A percentile compares a stretch with the other conserved stretches of the same genome.
These are phyloP conservation scores for Phycomyces nitens DNA, from an alignment of 192 early-diverging fungal species.

Conservation along the genomic window DNA sequence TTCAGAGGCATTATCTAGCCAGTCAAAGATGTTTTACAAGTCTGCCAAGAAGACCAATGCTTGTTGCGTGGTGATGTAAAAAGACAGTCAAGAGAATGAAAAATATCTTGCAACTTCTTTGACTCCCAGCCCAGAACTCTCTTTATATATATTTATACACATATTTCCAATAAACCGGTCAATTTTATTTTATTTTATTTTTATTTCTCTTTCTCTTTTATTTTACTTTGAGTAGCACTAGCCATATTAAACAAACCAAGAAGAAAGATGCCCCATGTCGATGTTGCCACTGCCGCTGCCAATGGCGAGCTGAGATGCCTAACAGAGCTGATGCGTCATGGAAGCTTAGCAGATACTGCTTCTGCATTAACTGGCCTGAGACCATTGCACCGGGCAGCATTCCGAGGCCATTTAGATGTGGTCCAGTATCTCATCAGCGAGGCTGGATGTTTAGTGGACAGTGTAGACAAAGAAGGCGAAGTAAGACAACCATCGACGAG, in stretches of 20 bases:
- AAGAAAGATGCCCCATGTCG: no score
- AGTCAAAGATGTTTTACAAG: slow-evolving; percentile 96
- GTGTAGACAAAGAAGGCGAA: slow-evolving; percentile 60
- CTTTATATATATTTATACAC: no score
- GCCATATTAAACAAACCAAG: no score
- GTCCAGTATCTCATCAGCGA: slow-evolving; percentile 51
- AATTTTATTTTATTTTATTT: not conserved
- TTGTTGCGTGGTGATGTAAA: slow-evolving; percentile 62
- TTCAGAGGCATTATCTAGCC: slow-evolving; percentile 79
- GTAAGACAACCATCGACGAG: slow-evolving; percentile 26
- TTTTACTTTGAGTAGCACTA: not conserved
- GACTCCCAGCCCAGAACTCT: no score
- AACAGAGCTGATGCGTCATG: no score
- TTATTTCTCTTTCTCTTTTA: not conserved
- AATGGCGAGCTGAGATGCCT: no score
- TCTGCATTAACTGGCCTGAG: slow-evolving; percentile 39
- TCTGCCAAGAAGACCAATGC: slow-evolving; percentile 86
- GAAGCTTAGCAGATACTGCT: no score
- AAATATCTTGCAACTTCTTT: no score
- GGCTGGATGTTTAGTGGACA: slow-evolving; percentile 53
- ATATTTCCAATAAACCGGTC: no score
- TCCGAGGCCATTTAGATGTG: slow-evolving; percentile 48
- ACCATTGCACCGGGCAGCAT: slow-evolving; percentile 56
- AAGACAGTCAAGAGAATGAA: not conserved
- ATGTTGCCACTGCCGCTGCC: no score